Conservation (phyloP, 257 asterid genomes). For the Eucommia ulmoides region DNA sequence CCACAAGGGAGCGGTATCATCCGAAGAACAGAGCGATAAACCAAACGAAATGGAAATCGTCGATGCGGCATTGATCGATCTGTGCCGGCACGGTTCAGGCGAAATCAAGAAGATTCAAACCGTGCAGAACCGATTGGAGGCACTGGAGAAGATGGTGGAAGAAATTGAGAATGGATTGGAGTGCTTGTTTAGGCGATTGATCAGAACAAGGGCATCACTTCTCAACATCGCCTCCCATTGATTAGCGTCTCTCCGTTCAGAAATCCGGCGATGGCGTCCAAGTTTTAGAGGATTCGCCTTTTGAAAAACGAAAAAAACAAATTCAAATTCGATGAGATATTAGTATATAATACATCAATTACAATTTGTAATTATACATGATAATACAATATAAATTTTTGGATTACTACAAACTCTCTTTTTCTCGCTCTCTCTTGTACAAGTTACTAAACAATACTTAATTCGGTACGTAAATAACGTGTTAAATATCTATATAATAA, state of each 20-base stretch:
- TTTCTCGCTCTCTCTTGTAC: no score
- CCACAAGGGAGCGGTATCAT: conserved; percentile 13
- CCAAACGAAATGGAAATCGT: conserved; percentile 13
- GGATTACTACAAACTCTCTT: no score
- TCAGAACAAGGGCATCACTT: neutral
- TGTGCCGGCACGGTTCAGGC: conserved; percentile 9
- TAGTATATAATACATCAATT: no score
- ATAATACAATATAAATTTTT: no score
- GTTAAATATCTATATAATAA: no score
- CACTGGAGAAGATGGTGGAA: conserved; percentile 10
- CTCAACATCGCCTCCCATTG: neutral
- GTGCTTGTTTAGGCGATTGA: neutral
- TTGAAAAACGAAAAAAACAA: no score
- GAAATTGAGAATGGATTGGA: conserved; percentile 5
- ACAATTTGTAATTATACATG: no score
- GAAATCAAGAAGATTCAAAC: conserved; percentile 7
- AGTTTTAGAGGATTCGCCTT: neutral
- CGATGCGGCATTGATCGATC: conserved; percentile 7
- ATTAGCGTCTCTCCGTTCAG: neutral
- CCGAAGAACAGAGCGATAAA: conserved; percentile 10
- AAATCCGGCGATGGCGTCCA: neutral
- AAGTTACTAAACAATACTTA: no score
- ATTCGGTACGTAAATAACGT: no score
- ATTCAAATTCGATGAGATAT: no score
- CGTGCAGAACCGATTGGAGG: conserved; percentile 16